Percentiles rank a stretch among this genome's conserved stretches.
These are phyloP conservation scores for Fusarium oligoseptatum DNA, from an alignment of 2,329 filamentous ascomycete genomes.

Conservation along the genomic window DNA sequence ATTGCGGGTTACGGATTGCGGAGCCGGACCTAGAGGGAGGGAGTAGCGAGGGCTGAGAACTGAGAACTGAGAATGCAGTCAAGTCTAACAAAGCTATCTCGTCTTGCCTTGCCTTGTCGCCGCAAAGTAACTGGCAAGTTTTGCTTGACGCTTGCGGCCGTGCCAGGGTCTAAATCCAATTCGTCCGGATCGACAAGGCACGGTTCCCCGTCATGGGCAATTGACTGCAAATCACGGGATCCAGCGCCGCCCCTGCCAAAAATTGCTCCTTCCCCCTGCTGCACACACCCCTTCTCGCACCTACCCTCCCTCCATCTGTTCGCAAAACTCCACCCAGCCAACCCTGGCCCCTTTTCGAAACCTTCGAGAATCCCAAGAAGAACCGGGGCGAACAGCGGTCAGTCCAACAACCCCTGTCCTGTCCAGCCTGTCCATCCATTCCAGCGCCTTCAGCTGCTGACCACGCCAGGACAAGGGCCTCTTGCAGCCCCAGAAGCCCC, in stretches of 20 bases:
- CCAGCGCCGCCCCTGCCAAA: conserved; percentile 25
- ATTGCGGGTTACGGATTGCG: conserved; percentile 6
- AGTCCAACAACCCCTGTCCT: conserved; percentile 40
- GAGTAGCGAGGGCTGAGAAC: conserved; percentile 12
- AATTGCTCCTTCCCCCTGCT: conserved; percentile 20
- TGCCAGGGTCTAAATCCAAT: conserved; percentile 42
- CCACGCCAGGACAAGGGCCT: conserved; percentile 36
- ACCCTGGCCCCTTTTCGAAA: conserved; percentile 49
- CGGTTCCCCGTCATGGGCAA: conserved; percentile 44
- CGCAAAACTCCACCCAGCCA: conserved; percentile 39
- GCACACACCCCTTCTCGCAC: conserved; percentile 14
- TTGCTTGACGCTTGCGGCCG: conserved; percentile 32
- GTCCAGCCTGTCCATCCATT: conserved; percentile 30
- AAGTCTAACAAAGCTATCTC: conserved; percentile 24
- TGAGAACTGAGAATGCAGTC: conserved; percentile 13
- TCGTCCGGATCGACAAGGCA: conserved; percentile 43
- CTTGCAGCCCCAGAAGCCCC: conserved; percentile 33
- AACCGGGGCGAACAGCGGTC: conserved; percentile 48
- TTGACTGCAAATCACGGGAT: conserved; percentile 44
- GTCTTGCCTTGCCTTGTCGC: conserved; percentile 3
- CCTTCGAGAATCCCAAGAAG: conserved; percentile 48
- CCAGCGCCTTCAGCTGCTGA: conserved; percentile 36
- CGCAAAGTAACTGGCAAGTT: conserved; percentile 24
- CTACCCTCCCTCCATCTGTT: conserved; percentile 36
- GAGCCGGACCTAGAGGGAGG: conserved; percentile 6